Evolutionary conservation across 140 eudicot species (phyloP), one percentile per base, ranked within the genome.

Genomic region (Oenanthe javanica): DNA sequence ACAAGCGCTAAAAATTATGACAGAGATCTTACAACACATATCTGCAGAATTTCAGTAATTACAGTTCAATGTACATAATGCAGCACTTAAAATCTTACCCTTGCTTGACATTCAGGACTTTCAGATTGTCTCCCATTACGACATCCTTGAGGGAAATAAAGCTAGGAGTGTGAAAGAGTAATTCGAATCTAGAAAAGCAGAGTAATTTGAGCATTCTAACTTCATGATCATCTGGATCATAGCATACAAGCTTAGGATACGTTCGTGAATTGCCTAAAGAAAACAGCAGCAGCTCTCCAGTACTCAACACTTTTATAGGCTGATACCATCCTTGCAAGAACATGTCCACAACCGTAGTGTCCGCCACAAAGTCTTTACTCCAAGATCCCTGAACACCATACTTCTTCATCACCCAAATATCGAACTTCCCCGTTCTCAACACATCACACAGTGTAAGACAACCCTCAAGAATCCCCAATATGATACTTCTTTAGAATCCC

Each of bases 171-270:
- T 27, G 43, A 66, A 23, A 7, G n/a, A 1, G 18, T 27, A 64
- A 31, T 31, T 31, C 36, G 36, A 31, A 31, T 31, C 36, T 31
- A 31, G 36, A 66, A 31, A 23, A 31, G 16, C 43, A 23, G 6
- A 66, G 1, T 2, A 27, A 25, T 11, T 66, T 66, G 14, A 31
- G 40, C 73, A 66, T 23, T 31, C 43, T 66, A 9, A 23, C 43
- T 13, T 66, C 73, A 66, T 66, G 42, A 66, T 57, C 23, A 7
- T 57, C 66, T 5, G 66, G 73, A 66, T 66, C 16, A 66, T 27
- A 66, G 45, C 73, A 23, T 27, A 66, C 73, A 31, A 66, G 66
- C 66, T 57, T 57, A 57, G 66, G 66, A 57, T 57, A 57, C 66
- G 23, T 19, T 57, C 66, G 43, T 2, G 73, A 10, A 70, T 70